Evolutionary conservation across 2,329 filamentous ascomycete species (phyloP).

Genomic region (Dryadomyces sulphureus): DNA sequence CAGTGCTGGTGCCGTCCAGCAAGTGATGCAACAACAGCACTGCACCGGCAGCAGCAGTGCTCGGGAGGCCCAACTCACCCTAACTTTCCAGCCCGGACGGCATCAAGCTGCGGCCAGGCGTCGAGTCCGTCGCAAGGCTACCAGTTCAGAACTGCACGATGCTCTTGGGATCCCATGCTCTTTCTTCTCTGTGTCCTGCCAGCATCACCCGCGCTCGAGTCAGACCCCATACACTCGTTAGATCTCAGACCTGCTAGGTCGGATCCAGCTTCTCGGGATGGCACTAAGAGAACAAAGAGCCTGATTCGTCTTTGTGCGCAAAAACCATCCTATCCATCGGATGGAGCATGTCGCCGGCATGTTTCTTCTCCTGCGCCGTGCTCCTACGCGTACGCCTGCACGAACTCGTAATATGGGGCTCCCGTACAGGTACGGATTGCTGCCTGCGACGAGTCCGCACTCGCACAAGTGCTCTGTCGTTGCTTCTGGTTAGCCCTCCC

Average conservation of each 20-base stretch:
- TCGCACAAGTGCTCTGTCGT: not conserved
- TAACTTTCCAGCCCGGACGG: not conserved
- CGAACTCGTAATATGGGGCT: too few relatives aligned
- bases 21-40: not conserved
- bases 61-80: conserved; percentile 1
- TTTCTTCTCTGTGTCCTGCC: not conserved
- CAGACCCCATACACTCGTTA: not conserved
- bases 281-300: conserved; percentile 5
- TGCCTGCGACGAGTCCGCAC: too few relatives aligned
- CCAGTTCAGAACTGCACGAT: too few relatives aligned
- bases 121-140: too few relatives aligned
- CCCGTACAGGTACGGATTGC: too few relatives aligned
- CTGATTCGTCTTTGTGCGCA: conserved; percentile 1
- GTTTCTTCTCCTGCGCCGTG: too few relatives aligned
- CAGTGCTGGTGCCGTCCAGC: not conserved
- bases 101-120: not conserved
- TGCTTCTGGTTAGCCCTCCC: too few relatives aligned
- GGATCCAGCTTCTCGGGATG: conserved; percentile 9
- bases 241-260: conserved; percentile 8
- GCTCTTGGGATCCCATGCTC: not conserved
- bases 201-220: not conserved
- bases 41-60: too few relatives aligned
- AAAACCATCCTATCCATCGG: not conserved
- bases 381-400: too few relatives aligned
- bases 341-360: not conserved